Conservation (phyloP, 352 stramenopile genomes). For the Blastocystis hominis region DNA sequence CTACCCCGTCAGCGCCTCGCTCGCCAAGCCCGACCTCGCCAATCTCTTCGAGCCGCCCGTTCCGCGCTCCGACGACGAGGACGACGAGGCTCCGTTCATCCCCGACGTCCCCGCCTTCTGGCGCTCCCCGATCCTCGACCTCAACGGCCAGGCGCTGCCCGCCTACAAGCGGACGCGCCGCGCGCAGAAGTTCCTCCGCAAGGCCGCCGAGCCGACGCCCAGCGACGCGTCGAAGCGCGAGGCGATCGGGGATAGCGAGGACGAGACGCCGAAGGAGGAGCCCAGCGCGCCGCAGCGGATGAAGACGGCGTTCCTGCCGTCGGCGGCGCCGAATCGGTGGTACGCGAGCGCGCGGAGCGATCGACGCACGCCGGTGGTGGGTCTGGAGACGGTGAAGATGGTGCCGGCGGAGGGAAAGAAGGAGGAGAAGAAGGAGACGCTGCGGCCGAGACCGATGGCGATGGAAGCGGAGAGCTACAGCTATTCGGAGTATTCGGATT, state of each 20-base stretch:
- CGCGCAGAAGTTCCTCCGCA: background rate
- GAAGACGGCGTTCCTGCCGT: background rate
- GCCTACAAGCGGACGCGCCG: background rate
- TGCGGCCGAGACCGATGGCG: background rate
- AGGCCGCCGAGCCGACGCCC: too few species aligned
- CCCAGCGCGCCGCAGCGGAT: background rate
- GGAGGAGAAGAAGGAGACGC: background rate
- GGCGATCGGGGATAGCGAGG: background rate
- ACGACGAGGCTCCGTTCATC: background rate
- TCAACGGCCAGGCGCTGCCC: background rate
- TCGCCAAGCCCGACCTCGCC: constrained; percentile 1
- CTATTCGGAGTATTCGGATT: background rate
- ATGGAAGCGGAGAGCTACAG: background rate
- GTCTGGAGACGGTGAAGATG: background rate
- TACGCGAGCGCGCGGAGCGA: background rate
- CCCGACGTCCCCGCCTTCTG: background rate
- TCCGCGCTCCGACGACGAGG: background rate
- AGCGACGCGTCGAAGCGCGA: background rate
- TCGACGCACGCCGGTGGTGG: background rate
- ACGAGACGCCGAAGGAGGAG: background rate
- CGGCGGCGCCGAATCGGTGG: background rate
- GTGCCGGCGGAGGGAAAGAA: background rate
- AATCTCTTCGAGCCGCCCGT: background rate
- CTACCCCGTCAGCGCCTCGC: background rate
- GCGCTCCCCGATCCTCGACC: background rate